Conservation (phyloP, 192 early-diverging fungal genomes). For the Ambispora gerdemannii region DNA sequence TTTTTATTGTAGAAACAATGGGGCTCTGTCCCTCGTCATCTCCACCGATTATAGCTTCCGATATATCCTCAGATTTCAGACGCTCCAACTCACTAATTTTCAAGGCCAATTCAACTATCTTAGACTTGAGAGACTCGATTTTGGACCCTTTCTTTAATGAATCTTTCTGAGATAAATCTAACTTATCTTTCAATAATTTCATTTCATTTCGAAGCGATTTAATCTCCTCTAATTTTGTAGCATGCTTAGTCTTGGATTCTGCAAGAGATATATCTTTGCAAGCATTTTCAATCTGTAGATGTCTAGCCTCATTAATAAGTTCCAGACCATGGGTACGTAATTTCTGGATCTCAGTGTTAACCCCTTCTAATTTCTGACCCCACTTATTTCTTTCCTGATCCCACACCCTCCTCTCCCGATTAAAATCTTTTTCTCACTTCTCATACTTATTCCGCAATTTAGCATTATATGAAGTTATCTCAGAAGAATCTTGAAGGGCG, state of each 20-base stretch:
- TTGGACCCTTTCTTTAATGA: neutral
- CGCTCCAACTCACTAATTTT: neutral
- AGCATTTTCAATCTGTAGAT: conserved; percentile 5
- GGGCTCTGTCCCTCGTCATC: neutral
- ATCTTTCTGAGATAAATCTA: conserved; percentile 10
- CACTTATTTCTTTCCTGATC: neutral
- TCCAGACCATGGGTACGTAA: neutral
- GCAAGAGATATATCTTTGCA: conserved; percentile 14
- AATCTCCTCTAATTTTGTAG: too few relatives aligned
- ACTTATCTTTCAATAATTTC: conserved; percentile 22
- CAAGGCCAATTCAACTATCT: neutral
- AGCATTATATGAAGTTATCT: conserved; percentile 5
- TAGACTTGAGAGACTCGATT: neutral
- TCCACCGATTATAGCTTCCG: neutral
- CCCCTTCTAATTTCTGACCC: neutral
- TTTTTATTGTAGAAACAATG: too few relatives aligned
- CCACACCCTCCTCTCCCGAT: neutral
- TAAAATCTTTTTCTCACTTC: conserved; percentile 12
- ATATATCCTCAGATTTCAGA: conserved; percentile 6
- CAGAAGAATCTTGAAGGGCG: conserved; percentile 6
- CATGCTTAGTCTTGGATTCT: conserved; percentile 2
- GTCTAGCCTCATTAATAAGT: conserved; percentile 3
- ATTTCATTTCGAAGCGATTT: conserved; percentile 18
- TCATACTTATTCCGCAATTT: conserved; percentile 10
- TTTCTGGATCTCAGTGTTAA: neutral